Conservation (phyloP, 495 filamentous ascomycete species). For the Podospora conica region DNA sequence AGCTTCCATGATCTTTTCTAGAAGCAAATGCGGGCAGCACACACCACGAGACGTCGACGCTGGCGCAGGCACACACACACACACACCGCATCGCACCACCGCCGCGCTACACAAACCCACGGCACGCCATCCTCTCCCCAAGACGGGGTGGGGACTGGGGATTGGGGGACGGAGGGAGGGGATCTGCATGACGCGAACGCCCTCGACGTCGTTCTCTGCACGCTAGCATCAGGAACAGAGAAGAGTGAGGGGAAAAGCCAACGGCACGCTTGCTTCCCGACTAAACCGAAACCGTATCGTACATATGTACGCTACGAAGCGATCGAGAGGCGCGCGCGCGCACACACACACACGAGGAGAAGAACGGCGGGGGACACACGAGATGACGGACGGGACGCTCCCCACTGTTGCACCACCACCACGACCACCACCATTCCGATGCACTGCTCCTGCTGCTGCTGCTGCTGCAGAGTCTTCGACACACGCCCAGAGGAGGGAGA, state of each 20-base stretch:
- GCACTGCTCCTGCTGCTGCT: background rate
- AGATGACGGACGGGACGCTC: background rate
- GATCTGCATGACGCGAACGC: background rate
- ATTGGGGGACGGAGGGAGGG: background rate
- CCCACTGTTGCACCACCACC: background rate
- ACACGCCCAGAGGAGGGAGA: background rate
- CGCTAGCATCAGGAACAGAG: background rate
- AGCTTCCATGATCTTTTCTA: background rate
- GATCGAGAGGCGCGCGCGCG: background rate
- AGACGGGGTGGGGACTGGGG: background rate
- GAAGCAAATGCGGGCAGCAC: background rate
- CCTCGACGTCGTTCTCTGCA: background rate
- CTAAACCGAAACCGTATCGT: background rate
- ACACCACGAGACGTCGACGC: background rate
- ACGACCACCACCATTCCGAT: background rate
- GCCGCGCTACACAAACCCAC: background rate
- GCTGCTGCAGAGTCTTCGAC: background rate
- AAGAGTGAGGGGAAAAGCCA: background rate
- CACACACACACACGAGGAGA: background rate
- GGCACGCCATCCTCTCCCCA: background rate
- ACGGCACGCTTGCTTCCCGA: background rate
- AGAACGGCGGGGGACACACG: background rate
- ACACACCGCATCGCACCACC: background rate
- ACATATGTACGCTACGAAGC: background rate
- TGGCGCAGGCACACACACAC: background rate